Evolutionary conservation across 371 early-diverging fungal genomes (phyloP).

Genomic region (Rhizopus stolonifer): DNA sequence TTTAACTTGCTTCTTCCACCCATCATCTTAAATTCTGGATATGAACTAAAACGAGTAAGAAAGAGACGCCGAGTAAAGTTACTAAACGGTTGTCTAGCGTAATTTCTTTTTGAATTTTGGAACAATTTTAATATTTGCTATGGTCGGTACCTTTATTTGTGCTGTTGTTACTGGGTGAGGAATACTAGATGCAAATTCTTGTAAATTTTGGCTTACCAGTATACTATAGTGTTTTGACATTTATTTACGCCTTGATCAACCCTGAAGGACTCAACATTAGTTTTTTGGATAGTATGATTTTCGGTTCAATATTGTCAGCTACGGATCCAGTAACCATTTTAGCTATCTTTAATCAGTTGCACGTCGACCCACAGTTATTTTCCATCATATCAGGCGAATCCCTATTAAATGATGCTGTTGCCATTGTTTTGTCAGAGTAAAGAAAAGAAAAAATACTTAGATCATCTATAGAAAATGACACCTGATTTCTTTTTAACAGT

Average conservation of each 20-base stretch:
- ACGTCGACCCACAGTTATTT: slow-evolving; percentile 90
- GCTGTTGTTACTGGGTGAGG: slow-evolving; percentile 85
- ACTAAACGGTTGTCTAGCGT: slow-evolving; percentile 39
- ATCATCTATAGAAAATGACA: neutral
- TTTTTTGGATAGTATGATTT: slow-evolving; percentile 88
- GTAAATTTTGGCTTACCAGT: no score
- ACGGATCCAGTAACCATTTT: slow-evolving; percentile 96
- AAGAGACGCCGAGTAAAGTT: neutral
- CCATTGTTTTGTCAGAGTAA: slow-evolving; percentile 90
- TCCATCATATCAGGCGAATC: slow-evolving; percentile 95
- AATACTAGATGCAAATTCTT: no score
- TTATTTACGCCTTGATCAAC: slow-evolving; percentile 69
- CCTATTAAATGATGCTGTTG: slow-evolving; percentile 92
- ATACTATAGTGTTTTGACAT: slow-evolving; percentile 57
- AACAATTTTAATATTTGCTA: slow-evolving; percentile 87
- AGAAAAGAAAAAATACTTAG: neutral
- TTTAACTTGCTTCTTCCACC: slow-evolving; percentile 95
- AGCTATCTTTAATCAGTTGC: slow-evolving; percentile 87
- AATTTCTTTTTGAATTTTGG: slow-evolving; percentile 87
- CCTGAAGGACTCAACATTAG: slow-evolving; percentile 65
- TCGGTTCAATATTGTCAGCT: slow-evolving; percentile 91
- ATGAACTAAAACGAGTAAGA: slow-evolving; percentile 80
- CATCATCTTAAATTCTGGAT: slow-evolving; percentile 94
- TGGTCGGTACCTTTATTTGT: slow-evolving; percentile 89
- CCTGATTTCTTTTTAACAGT: slow-evolving; percentile 28